phyloP scores from a whole-genome alignment of 2,329 filamentous ascomycete species.

The Triangularia verruculosa region DNA sequence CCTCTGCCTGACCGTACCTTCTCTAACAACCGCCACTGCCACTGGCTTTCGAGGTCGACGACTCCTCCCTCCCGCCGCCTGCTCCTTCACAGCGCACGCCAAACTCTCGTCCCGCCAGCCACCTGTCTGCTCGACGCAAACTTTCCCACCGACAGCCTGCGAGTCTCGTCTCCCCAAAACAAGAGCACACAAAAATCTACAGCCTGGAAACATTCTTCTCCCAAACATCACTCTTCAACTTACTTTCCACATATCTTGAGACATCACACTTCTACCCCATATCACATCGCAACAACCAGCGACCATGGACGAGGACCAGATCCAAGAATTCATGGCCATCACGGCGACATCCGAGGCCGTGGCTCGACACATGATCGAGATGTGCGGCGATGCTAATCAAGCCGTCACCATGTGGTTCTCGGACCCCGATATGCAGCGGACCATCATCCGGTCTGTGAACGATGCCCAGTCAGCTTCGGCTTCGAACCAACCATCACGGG shows the following conservation, averaged over 20 bases:
- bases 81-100: not conserved
- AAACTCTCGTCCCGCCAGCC: not conserved
- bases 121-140: not conserved
- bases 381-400: constrained; percentile 82
- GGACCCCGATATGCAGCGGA: constrained; percentile 68
- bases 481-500: constrained; percentile 26
- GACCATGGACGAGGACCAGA: constrained; percentile 50
- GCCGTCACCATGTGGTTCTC: constrained; percentile 90
- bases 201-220: not conserved
- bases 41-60: not conserved
- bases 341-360: constrained; percentile 72
- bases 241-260: not conserved
- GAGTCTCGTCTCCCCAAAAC: not conserved
- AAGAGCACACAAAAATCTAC: not conserved
- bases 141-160: not conserved
- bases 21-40: not conserved
- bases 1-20: not conserved
- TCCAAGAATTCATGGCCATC: constrained; percentile 76
- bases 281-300: not conserved
- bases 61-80: not conserved
- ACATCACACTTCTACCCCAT: not conserved
- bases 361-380: constrained; percentile 76
- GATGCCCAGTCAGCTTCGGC: constrained; percentile 32
- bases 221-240: not conserved
- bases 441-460: constrained; percentile 38